Evolutionary conservation across 176 grass and related monocot genomes (phyloP).

Genomic region (Carex scoparia): DNA sequence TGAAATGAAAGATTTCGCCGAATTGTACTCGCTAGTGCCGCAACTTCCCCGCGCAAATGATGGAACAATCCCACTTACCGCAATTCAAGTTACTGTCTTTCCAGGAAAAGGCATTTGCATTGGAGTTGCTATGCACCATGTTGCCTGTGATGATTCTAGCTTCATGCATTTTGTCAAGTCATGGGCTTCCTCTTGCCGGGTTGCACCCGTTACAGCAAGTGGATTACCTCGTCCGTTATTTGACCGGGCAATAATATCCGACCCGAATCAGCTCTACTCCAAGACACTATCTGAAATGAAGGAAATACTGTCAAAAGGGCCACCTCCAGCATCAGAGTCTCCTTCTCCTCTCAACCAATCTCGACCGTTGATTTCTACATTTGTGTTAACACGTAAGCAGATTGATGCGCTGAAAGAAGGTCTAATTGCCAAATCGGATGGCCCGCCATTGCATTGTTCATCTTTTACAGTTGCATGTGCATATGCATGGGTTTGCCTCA

Average conservation of each 20-base stretch:
- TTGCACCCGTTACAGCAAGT: not conserved
- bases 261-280: constrained; percentile 50
- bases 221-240: constrained; percentile 34
- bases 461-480: constrained; percentile 86
- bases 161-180: constrained; percentile 87
- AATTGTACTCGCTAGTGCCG: constrained; percentile 58
- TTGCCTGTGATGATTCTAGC: constrained; percentile 86
- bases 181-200: constrained; percentile 42
- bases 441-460: constrained; percentile 47
- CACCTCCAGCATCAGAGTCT: constrained; percentile 30
- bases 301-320: constrained; percentile 37
- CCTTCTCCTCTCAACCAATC: constrained; percentile 27
- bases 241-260: constrained; percentile 43
- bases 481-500: constrained; percentile 80
- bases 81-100: constrained; percentile 77
- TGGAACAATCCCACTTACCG: constrained; percentile 42
- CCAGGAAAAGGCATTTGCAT: constrained; percentile 41
- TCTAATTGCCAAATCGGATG: constrained; percentile 23
- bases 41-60: constrained; percentile 32
- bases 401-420: constrained; percentile 66
- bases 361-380: constrained; percentile 58
- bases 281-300: constrained; percentile 85
- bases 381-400: constrained; percentile 41
- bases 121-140: constrained; percentile 82
- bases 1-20: constrained; percentile 24